These are phyloP conservation scores for Stagonosporopsis rhizophila DNA, from an alignment of 2,329 filamentous ascomycete species.

Conservation along the genomic window DNA sequence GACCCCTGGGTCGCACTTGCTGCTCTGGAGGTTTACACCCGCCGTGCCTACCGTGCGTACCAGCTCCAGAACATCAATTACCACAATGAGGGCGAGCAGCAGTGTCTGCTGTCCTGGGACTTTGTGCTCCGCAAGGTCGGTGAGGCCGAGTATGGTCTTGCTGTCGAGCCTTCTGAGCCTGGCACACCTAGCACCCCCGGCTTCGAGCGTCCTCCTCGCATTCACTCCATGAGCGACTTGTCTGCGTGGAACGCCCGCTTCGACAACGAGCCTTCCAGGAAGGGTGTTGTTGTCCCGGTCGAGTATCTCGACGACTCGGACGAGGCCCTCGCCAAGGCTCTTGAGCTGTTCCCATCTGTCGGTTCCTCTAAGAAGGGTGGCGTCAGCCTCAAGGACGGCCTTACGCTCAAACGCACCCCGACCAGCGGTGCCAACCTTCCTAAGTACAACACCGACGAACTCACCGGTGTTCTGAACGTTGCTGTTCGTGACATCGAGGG, in stretches of 20 bases:
- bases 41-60: constrained; percentile 96
- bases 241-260: constrained; percentile 80
- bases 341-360: constrained; percentile 77
- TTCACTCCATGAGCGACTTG: constrained; percentile 97
- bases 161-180: constrained; percentile 78
- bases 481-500: constrained; percentile 89
- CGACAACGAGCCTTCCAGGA: constrained; percentile 77
- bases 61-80: constrained; percentile 89
- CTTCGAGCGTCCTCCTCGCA: constrained; percentile 71
- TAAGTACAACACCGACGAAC: constrained; percentile 72
- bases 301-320: constrained; percentile 94
- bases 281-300: constrained; percentile 93
- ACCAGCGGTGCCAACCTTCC: constrained; percentile 45
- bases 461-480: constrained; percentile 91
- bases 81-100: constrained; percentile 75
- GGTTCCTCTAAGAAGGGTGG: constrained; percentile 62
- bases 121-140: constrained; percentile 94
- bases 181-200: constrained; percentile 75
- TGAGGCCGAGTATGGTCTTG: constrained; percentile 85
- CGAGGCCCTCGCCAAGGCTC: constrained; percentile 80
- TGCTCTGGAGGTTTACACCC: constrained; percentile 93
- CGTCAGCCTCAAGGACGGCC: constrained; percentile 46
- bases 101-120: constrained; percentile 90
- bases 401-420: constrained; percentile 72
- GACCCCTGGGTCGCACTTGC: constrained; percentile 95